A percentile compares a stretch with the other conserved stretches of the same genome.
These are phyloP conservation scores for Thuja plicata DNA, from an alignment of 83 land plant genomes.

Conservation along the genomic window DNA sequence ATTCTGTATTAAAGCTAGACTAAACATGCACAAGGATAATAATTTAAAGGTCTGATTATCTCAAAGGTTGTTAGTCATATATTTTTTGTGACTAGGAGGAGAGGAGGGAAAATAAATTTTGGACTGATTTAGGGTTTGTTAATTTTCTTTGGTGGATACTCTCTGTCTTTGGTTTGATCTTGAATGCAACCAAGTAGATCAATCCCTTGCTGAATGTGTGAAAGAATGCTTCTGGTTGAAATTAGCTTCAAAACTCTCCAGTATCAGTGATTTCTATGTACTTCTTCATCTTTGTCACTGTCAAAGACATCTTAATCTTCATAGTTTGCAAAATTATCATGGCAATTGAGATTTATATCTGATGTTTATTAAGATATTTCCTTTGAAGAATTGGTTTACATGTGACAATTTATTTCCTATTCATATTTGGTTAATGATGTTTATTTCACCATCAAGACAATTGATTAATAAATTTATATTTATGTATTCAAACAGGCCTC, in stretches of 20 bases:
- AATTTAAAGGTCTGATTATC: not conserved
- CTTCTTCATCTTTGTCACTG: not conserved
- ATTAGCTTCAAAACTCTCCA: not conserved
- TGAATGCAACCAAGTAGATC: not conserved
- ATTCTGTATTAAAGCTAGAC: not conserved
- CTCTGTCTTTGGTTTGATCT: not conserved
- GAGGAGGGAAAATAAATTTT: not conserved
- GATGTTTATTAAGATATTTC: not conserved
- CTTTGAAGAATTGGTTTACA: not conserved
- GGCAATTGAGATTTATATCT: not conserved
- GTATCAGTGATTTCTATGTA: not conserved
- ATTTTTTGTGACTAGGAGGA: not conserved
- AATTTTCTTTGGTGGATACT: not conserved
- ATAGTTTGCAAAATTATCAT: not conserved
- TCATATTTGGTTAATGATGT: not conserved
- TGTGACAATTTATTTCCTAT: not conserved
- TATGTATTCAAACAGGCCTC: slow-evolving; percentile 53
- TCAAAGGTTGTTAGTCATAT: not conserved
- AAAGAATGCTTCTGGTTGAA: not conserved
- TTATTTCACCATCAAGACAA: not conserved
- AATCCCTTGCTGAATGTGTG: not conserved
- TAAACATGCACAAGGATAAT: not conserved
- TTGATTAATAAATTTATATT: not conserved
- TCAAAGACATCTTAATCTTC: not conserved
- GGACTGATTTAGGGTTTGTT: not conserved